A percentile compares a stretch with the other conserved stretches of the same genome.
Conservation (phyloP, 1,284 basidiomycete genomes). For the Rhodotorula sp. region DNA sequence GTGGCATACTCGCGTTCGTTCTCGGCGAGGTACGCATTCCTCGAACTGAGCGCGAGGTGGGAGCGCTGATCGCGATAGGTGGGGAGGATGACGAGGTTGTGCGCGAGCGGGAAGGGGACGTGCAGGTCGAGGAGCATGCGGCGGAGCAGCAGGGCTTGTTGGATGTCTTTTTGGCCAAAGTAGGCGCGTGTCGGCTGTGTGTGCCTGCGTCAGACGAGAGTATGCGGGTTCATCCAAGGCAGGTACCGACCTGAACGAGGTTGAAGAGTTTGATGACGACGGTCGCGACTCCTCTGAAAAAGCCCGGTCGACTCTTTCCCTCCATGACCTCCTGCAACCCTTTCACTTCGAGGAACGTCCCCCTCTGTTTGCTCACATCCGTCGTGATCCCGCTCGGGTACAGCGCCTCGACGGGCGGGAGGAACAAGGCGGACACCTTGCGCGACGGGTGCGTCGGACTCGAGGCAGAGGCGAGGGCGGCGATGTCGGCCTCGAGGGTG, state of each 20-base stretch:
- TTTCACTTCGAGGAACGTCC: constrained; percentile 87
- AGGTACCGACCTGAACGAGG: constrained; percentile 67
- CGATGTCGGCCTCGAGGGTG: constrained; percentile 58
- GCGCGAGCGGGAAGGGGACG: constrained; percentile 64
- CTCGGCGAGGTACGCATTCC: constrained; percentile 77
- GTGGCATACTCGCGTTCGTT: constrained; percentile 68
- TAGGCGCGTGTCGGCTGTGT: constrained; percentile 81
- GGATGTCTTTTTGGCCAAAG: constrained; percentile 98
- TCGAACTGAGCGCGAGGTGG: constrained; percentile 78
- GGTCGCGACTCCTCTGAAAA: constrained; percentile 94
- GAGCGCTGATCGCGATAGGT: constrained; percentile 63
- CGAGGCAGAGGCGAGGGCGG: constrained; percentile 60
- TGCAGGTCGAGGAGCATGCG: constrained; percentile 81
- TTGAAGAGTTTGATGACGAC: constrained; percentile 95
- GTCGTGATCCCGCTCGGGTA: constrained; percentile 86
- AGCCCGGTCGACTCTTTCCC: constrained; percentile 75
- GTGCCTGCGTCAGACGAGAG: not conserved
- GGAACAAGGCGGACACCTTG: constrained; percentile 64
- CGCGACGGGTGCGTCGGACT: constrained; percentile 53
- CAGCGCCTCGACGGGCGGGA: constrained; percentile 74
- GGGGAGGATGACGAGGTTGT: constrained; percentile 74
- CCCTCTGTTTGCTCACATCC: constrained; percentile 69
- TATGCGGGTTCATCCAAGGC: no score
- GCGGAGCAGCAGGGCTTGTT: constrained; percentile 84
- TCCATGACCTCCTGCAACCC: constrained; percentile 83